Base-by-base conservation (phyloP, 2,329 filamentous ascomycete species). In the Penicillium verrucosum region DNA sequence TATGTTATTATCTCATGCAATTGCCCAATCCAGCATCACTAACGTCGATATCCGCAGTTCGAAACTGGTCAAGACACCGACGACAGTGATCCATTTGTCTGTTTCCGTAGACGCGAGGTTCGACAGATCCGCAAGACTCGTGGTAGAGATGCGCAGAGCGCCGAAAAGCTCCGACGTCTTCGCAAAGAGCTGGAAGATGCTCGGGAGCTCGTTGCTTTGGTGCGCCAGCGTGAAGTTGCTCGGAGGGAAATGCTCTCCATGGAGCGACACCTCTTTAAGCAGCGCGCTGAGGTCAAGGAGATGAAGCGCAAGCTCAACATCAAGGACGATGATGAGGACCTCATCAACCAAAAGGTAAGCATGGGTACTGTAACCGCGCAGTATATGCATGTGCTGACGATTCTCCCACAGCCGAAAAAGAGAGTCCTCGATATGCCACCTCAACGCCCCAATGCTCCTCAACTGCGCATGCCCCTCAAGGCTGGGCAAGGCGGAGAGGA, bases 61-160 rank as follows among this genome's bases (percentile, higher is more conserved):
- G 94, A 99, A 78, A 95, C 88, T 45, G 91, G 94, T 61, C 89
- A 91, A 71, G 93, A 97, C 63, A 95, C 88, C 59, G 94, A 99
- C 74, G 94, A 99, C 72, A 86, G 90, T 67, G 94, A 99, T 76
- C 94, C 94, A 47, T 99, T 96, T 77, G 92, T 99, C 68, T 99
- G 94, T 77, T 99, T 99, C 84, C 86, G 94, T 71, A 87, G 94
- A 66, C 89, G 94, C 62, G 94, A 99, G 76, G 90, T 96, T 45
- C 88, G 94, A 56, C 91, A 96, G 73, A 93, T 92, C 48, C 89
- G 94, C 67, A 99, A 97, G 78, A 99, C 94, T 37, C 85, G 94
- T 70, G 91, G 90, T 65, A 87, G 94, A 69, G 94, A 99, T 78
- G 90, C 90, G 36, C 93, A 96, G 75, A 91, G 93, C 67, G 90